Percentiles rank a stretch among this genome's conserved stretches.
These are phyloP conservation scores for Penicillium lagena DNA, from an alignment of 495 filamentous ascomycete species.

Conservation along the genomic window DNA sequence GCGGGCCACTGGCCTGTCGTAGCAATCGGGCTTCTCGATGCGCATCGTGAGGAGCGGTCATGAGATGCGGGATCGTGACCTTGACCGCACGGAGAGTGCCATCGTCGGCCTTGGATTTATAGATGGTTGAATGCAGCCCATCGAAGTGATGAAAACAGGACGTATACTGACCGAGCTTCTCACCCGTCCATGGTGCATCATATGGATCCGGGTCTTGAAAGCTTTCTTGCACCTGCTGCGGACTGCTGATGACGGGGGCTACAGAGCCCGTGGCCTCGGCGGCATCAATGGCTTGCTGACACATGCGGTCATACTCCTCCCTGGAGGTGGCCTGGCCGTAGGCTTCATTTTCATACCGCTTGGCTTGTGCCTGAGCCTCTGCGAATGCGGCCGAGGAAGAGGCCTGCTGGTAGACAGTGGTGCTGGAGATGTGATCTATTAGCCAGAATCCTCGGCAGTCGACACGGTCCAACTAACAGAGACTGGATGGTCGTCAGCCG, in stretches of 20 bases:
- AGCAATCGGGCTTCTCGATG: conserved; percentile 72
- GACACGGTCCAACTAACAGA: conserved; percentile 24
- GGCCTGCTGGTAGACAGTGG: conserved; percentile 34
- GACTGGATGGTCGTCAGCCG: conserved; percentile 43
- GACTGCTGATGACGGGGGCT: conserved; percentile 11
- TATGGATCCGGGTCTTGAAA: conserved; percentile 2
- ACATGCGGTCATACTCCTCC: conserved; percentile 43
- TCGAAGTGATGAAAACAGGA: conserved; percentile 63
- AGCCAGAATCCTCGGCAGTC: background rate
- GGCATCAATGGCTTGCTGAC: conserved; percentile 34
- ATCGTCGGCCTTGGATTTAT: conserved; percentile 44
- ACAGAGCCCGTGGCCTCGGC: conserved; percentile 18
- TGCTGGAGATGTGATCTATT: conserved; percentile 28
- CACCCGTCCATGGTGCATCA: conserved; percentile 13
- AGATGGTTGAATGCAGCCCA: conserved; percentile 81
- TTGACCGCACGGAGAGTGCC: conserved; percentile 67
- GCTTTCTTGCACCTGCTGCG: conserved; percentile 9
- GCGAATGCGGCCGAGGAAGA: conserved; percentile 29
- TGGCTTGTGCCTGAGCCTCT: conserved; percentile 39
- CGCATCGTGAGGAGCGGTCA: conserved; percentile 75
- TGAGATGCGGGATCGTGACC: conserved; percentile 67
- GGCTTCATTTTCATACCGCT: conserved; percentile 30
- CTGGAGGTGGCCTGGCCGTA: conserved; percentile 34
- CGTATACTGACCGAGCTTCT: conserved; percentile 62
- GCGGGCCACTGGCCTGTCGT: conserved; percentile 32